Evolutionary conservation across 140 eudicot genomes (phyloP), one percentile per base, ranked within the genome.

Genomic region (Flaveria floridana): DNA sequence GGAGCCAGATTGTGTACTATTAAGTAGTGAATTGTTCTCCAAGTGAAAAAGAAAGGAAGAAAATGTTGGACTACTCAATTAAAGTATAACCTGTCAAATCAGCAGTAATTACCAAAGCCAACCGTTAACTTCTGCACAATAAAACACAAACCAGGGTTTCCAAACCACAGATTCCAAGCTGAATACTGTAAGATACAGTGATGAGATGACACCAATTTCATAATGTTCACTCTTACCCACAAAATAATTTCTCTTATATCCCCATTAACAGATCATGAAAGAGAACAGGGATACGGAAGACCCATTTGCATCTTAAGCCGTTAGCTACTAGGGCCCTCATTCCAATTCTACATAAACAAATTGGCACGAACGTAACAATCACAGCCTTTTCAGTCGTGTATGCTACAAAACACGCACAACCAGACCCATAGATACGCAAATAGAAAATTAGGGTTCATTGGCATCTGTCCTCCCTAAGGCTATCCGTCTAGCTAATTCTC

Each of bases 1-100:
- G 21, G 72, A 2, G 57, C 73, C 58, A 18, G 57, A 25, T 21
- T 5, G 39, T 44, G 56, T 44, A 44, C 58, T 13, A 25, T 42
- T 41, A 67, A 20, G 39, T 21, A 41, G 10, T 6, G 7, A 41
- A 3, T 11, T 67, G 70, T n/a, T 65, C 50, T 37, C 30, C 50
- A 61, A 64, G 48, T 62, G 69, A 64, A 64, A 64, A 64, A 28
- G 15, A 64, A 15, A 64, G 9, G 61, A 63, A 63, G 42, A 63
- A 26, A 30, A 15, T 64, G 70, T 30, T 64, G 14, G 70, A 15
- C 50, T 64, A 34, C 18, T 64, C 48, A n/a, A 64, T 64, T 30
- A 64, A 64, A 6, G 1, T 6, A 15, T 30, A 64, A 9, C 23
- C 23, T 2, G 25, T 64, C 50, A 34, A 64, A 64, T n/a, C 70